Conservation (phyloP, 495 filamentous ascomycete species). For the Tuber borchii region DNA sequence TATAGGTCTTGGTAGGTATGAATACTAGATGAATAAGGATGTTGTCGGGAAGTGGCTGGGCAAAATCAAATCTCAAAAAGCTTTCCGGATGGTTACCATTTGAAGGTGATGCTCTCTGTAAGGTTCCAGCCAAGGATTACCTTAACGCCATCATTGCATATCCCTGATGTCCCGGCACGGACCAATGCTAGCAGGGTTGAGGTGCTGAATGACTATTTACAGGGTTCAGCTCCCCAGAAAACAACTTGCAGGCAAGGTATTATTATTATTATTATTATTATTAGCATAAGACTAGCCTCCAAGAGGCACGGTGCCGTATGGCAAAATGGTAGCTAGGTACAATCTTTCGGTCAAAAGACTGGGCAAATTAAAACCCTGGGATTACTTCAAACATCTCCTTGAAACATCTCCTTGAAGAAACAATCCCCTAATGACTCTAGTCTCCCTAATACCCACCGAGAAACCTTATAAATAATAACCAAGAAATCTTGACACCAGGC, state of each 20-base stretch:
- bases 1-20: not conserved
- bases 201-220: not conserved
- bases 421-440: not conserved
- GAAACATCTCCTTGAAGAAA: not conserved
- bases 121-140: not conserved
- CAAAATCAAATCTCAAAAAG: not conserved
- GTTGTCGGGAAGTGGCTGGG: not conserved
- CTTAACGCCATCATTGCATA: not conserved
- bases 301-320: not conserved
- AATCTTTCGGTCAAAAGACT: not conserved
- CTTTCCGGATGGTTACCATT: not conserved
- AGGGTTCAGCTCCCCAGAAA: not conserved
- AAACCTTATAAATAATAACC: not conserved
- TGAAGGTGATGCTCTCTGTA: not conserved
- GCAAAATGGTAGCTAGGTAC: not conserved
- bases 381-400: not conserved
- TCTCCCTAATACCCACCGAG: not conserved
- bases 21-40: not conserved
- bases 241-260: not conserved
- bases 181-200: not conserved
- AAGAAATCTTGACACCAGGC: not conserved
- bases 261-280: conserved; percentile 1
- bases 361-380: not conserved
- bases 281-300: not conserved
- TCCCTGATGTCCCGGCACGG: not conserved